Conservation (phyloP, 2,329 filamentous ascomycete species). For the Helotiales sp. region DNA sequence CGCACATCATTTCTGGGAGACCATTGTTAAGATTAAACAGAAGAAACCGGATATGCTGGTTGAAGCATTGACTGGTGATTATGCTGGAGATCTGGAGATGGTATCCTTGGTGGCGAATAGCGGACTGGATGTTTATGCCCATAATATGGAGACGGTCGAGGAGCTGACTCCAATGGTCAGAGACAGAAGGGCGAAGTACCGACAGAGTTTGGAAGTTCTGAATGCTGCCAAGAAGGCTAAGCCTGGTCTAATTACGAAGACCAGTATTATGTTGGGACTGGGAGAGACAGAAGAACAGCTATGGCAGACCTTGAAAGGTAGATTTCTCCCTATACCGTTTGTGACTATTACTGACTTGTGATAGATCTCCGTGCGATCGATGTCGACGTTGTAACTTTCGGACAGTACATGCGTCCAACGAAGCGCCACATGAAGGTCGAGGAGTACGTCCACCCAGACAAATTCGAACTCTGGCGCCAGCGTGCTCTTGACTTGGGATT, state of each 20-base stretch:
- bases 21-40: conserved; percentile 88
- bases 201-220: conserved; percentile 79
- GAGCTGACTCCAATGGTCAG: conserved; percentile 85
- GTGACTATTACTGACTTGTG: conserved; percentile 15
- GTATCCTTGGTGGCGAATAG: conserved; percentile 80
- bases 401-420: conserved; percentile 99
- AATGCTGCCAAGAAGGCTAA: conserved; percentile 77
- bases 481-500: conserved; percentile 93
- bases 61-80: conserved; percentile 86
- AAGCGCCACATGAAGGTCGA: conserved; percentile 97
- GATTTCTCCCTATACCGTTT: conserved; percentile 20
- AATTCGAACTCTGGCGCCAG: conserved; percentile 89
- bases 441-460: conserved; percentile 88
- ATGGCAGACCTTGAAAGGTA: conserved; percentile 72
- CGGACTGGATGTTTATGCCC: conserved; percentile 92
- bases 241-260: conserved; percentile 89
- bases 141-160: conserved; percentile 96
- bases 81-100: conserved; percentile 81
- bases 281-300: conserved; percentile 90
- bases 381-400: conserved; percentile 96
- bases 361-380: conserved; percentile 73
- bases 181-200: conserved; percentile 85
- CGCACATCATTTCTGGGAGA: conserved; percentile 87
- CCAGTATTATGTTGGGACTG: conserved; percentile 92
- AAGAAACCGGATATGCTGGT: conserved; percentile 77